Evolutionary conservation across 768 basidiomycete species (phyloP).

Genomic region (Lentinula sp.): DNA sequence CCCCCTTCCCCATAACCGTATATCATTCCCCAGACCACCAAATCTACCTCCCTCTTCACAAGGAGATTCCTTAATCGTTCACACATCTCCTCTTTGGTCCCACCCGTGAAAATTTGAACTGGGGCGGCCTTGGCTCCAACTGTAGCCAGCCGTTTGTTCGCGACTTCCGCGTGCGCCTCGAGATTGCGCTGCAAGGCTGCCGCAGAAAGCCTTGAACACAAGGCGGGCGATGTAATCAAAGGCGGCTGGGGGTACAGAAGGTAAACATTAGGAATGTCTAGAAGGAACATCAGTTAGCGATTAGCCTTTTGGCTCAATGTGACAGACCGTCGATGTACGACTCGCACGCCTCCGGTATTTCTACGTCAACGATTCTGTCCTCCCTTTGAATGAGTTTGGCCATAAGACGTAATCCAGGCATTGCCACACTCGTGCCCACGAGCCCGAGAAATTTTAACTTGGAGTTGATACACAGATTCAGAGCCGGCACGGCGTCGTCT

Average conservation of each 20-base stretch:
- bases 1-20: constrained; percentile 11
- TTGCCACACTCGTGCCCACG: constrained; percentile 46
- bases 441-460: constrained; percentile 47
- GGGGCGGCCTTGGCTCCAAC: constrained; percentile 23
- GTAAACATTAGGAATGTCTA: constrained; percentile 45
- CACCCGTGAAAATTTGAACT: constrained; percentile 34
- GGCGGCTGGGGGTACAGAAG: constrained; percentile 41
- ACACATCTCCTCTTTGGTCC: constrained; percentile 43
- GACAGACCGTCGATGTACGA: constrained; percentile 46
- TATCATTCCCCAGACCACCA: constrained; percentile 43
- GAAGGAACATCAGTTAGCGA: not conserved
- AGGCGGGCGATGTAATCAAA: constrained; percentile 36
- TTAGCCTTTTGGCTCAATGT: not conserved
- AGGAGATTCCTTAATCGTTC: constrained; percentile 41
- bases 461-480: constrained; percentile 32
- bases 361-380: constrained; percentile 39
- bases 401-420: constrained; percentile 52
- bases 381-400: constrained; percentile 29
- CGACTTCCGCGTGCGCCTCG: constrained; percentile 40
- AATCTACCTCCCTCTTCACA: constrained; percentile 40
- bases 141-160: not conserved
- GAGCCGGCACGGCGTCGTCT: constrained; percentile 51
- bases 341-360: constrained; percentile 49
- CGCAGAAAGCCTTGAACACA: constrained; percentile 35
- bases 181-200: constrained; percentile 53